Conservation (phyloP, 2,329 filamentous ascomycete genomes). For the Ceratocystiopsis sp. region DNA sequence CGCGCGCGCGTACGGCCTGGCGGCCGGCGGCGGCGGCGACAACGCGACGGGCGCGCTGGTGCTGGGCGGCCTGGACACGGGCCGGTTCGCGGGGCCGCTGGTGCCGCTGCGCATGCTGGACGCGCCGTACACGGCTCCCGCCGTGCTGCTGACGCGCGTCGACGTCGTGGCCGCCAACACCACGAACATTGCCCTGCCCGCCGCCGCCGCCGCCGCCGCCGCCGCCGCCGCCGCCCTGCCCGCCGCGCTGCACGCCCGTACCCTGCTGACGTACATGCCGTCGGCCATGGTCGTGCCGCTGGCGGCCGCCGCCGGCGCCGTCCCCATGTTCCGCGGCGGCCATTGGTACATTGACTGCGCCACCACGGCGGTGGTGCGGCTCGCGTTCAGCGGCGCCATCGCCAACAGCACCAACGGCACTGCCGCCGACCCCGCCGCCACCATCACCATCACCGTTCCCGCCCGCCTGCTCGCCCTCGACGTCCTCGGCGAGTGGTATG, state of each 20-base stretch:
- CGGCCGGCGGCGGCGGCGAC: conserved; percentile 34
- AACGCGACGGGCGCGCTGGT: conserved; percentile 51
- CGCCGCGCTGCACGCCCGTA: too few relatives aligned
- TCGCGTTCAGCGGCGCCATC: conserved; percentile 17
- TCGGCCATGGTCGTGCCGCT: conserved; percentile 25
- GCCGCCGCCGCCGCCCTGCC: too few relatives aligned
- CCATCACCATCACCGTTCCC: conserved; percentile 13
- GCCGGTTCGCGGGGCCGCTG: conserved; percentile 44
- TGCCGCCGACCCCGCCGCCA: too few relatives aligned
- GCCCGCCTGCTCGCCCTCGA: conserved; percentile 23
- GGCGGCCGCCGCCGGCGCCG: conserved; percentile 21
- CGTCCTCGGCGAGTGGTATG: too few relatives aligned
- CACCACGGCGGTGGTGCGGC: conserved; percentile 17
- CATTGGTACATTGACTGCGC: conserved; percentile 22
- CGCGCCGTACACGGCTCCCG: conserved; percentile 8
- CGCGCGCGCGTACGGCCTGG: conserved; percentile 53
- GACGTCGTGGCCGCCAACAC: conserved; percentile 10
- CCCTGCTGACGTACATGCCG: conserved; percentile 48
- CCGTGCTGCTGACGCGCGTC: conserved; percentile 22
- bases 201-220: too few relatives aligned
- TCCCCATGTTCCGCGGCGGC: conserved; percentile 19
- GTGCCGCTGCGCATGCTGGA: conserved; percentile 36
- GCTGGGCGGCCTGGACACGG: conserved; percentile 52
- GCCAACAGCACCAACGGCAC: too few relatives aligned
- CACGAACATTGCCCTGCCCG: too few relatives aligned